Percentiles rank a stretch among this genome's conserved stretches.
These are phyloP conservation scores for Mycena floridula DNA, from an alignment of 768 basidiomycete species.

Conservation along the genomic window DNA sequence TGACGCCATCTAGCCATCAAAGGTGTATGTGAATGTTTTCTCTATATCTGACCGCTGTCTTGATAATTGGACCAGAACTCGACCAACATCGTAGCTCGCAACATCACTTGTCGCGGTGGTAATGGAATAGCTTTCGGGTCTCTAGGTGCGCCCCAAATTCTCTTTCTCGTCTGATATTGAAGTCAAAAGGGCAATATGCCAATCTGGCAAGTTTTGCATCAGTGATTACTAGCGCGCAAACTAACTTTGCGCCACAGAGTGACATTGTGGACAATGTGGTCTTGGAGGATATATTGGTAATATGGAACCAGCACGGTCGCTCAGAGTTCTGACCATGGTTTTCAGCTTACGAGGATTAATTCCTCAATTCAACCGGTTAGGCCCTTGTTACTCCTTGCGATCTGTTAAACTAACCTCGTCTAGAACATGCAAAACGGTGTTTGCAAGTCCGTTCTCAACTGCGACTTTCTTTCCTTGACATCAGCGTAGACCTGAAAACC, in stretches of 20 bases:
- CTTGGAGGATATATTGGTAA: slow-evolving; percentile 41
- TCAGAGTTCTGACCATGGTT: background rate
- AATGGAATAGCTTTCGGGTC: slow-evolving; percentile 59
- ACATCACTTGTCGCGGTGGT: slow-evolving; percentile 51
- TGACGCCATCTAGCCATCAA: slow-evolving; percentile 32
- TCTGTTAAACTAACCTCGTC: slow-evolving; percentile 43
- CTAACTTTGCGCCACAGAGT: slow-evolving; percentile 25
- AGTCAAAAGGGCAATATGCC: slow-evolving; percentile 43
- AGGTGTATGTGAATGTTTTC: slow-evolving; percentile 35
- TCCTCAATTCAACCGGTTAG: background rate
- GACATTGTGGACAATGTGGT: slow-evolving; percentile 49
- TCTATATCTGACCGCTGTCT: background rate
- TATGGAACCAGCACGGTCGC: background rate
- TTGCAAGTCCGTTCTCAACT: slow-evolving; percentile 20
- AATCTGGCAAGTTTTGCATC: slow-evolving; percentile 30
- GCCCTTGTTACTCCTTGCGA: slow-evolving; percentile 46
- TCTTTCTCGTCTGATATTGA: too few species aligned
- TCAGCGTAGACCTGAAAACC: slow-evolving; percentile 42
- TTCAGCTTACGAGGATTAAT: background rate
- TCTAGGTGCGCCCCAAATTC: too few species aligned
- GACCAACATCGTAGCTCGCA: slow-evolving; percentile 40
- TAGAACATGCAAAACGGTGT: slow-evolving; percentile 51
- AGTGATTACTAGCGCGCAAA: background rate
- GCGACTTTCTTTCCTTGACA: slow-evolving; percentile 1
- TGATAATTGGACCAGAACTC: slow-evolving; percentile 35